A percentile compares a stretch with the other conserved stretches of the same genome.
These are phyloP conservation scores for Chloris gayana DNA, from an alignment of 176 grass and related monocot genomes.

Conservation along the genomic window DNA sequence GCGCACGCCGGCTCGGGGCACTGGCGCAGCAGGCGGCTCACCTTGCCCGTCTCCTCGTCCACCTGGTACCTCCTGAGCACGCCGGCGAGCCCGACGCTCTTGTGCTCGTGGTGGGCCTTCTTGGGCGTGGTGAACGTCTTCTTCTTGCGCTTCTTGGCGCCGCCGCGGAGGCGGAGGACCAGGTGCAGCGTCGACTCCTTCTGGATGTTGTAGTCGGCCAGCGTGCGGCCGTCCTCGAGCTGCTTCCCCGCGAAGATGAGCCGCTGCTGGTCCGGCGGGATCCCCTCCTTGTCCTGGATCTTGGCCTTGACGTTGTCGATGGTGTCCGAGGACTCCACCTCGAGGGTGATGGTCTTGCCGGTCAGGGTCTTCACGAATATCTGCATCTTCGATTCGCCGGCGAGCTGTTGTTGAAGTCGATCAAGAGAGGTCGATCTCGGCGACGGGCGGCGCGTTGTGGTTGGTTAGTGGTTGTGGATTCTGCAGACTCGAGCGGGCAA, in stretches of 20 bases:
- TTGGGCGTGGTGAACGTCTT: slow-evolving; percentile 55
- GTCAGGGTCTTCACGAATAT: slow-evolving; percentile 74
- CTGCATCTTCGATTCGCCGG: slow-evolving; percentile 35
- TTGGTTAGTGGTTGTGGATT: background rate
- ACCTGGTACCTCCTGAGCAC: slow-evolving; percentile 47
- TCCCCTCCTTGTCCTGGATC: slow-evolving; percentile 70
- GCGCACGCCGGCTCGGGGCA: slow-evolving; percentile 30
- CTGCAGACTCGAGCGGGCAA: background rate
- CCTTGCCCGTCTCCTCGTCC: slow-evolving; percentile 44
- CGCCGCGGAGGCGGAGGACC: slow-evolving; percentile 57
- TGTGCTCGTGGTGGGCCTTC: slow-evolving; percentile 45
- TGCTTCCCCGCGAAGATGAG: slow-evolving; percentile 72
- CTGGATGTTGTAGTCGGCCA: slow-evolving; percentile 61
- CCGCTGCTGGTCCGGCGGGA: slow-evolving; percentile 78
- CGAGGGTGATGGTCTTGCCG: slow-evolving; percentile 81
- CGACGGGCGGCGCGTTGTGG: background rate
- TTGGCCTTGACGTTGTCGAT: slow-evolving; percentile 59
- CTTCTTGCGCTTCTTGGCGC: slow-evolving; percentile 59
- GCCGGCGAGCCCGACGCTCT: slow-evolving; percentile 33
- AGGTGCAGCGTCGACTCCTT: slow-evolving; percentile 63
- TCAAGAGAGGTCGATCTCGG: background rate
- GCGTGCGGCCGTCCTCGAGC: slow-evolving; percentile 52
- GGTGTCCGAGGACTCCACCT: slow-evolving; percentile 54
- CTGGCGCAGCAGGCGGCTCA: slow-evolving; percentile 23
- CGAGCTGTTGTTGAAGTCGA: background rate